Base-by-base conservation (phyloP, 2,329 filamentous ascomycete species). In the Microthyrium microscopicum region DNA sequence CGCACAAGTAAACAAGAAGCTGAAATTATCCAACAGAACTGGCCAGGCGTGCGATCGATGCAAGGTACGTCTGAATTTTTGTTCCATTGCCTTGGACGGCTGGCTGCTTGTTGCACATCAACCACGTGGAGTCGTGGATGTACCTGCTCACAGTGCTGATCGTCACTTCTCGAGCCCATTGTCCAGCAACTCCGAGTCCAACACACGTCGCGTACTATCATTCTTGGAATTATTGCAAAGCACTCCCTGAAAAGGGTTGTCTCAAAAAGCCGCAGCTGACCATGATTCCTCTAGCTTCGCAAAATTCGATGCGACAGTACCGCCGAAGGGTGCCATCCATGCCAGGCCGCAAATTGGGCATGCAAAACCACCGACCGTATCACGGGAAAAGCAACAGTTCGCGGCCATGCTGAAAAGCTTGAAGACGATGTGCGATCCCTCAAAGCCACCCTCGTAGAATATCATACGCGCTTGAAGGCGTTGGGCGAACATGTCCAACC, bases 11-110 rank as follows among this genome's bases (percentile, higher is more conserved):
- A 66, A 62, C 53, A 67, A 68, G 53, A 63, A 63, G 44, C 54
- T 70, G 34, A 55, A 58, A 33, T 58, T 58, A 36, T 68, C 65
- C 34, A 65, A 64, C 40, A 60, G 71, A 37, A 91, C 82, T 0
- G 82, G 82, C 7, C 82, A 91, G 57, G 82, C 82, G 20, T 91
- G 82, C 63, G 82, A 91, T 56, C 68, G 83, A 36, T 91, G 83
- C 66, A 89, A 87, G 68, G 77, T 81, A 54, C 45, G 64, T 34
- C 29, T 18, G 18, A 4, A 20, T 5, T 20, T 17, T 21, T 21
- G 26, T 28, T 21, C 24, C 33, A 20, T 25, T 20, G 5, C 26
- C 5, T 8, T 6, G 5, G 26, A 12, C 21, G 15, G 17, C 2
- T 5, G 6, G 20, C 29, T 31, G 20, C 19, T n/a, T 31, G 29